phyloP scores from a whole-genome alignment of 805 yeast genomes.

The Metschnikowia gruessii region DNA sequence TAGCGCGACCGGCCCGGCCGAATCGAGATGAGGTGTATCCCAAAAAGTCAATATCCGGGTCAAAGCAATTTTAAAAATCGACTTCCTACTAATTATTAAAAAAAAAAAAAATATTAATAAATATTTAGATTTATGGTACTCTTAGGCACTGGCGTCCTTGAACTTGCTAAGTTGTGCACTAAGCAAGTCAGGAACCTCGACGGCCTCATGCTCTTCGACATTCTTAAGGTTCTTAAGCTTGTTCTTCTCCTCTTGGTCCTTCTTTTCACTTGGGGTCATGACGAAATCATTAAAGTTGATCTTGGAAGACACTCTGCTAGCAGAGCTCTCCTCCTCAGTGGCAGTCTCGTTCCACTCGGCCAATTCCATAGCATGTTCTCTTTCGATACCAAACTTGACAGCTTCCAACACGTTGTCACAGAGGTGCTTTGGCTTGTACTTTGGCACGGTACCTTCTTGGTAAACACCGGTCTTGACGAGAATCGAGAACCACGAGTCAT shows the following conservation, averaged over 20 bases:
- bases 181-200: constrained; percentile 50
- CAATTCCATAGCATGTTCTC: constrained; percentile 72
- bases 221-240: constrained; percentile 14
- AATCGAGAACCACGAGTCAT: constrained; percentile 79
- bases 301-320: constrained; percentile 26
- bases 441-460: constrained; percentile 75
- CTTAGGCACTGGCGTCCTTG: constrained; percentile 24
- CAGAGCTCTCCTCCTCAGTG: constrained; percentile 25
- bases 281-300: constrained; percentile 45
- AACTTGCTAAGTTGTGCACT: constrained; percentile 42
- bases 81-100: too few species aligned
- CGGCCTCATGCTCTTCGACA: constrained; percentile 41
- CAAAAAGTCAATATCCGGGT: too few species aligned
- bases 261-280: constrained; percentile 42
- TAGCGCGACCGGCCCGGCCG: too few species aligned
- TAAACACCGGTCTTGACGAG: constrained; percentile 86
- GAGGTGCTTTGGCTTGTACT: constrained; percentile 71
- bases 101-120: background rate
- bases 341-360: constrained; percentile 67
- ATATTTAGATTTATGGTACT: background rate
- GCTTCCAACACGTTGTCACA: constrained; percentile 78
- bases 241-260: constrained; percentile 18
- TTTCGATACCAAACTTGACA: constrained; percentile 76
- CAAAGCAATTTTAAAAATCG: too few species aligned
- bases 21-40: too few species aligned